Conservation (phyloP, 331 rosid species). For the Malus hybrid region DNA sequence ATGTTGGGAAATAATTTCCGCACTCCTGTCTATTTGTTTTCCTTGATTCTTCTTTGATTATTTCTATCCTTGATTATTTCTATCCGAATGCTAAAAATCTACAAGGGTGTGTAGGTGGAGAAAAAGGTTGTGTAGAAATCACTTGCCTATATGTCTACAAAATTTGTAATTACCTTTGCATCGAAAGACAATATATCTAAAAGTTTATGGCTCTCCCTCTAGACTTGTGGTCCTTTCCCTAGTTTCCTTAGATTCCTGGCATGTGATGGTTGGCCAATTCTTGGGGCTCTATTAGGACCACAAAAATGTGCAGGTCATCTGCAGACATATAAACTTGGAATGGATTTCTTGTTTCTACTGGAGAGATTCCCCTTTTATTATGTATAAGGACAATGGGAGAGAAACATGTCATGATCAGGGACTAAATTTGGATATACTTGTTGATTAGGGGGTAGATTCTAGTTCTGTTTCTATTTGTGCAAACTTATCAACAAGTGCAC, state of each 20-base stretch:
- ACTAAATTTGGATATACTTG: neutral
- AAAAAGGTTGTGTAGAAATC: no score
- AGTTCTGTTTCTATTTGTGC: neutral
- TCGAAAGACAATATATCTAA: neutral
- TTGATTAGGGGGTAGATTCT: neutral
- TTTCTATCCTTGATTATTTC: no score
- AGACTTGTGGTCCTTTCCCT: neutral
- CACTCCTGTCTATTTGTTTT: neutral
- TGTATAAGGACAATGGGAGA: neutral
- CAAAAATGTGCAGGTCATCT: neutral
- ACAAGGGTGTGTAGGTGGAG: neutral
- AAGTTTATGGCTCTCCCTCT: neutral
- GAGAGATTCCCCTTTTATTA: neutral
- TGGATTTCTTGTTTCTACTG: neutral
- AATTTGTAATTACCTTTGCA: neutral
- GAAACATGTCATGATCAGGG: neutral
- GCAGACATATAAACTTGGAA: neutral
- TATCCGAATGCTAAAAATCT: no score
- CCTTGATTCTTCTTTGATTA: no score
- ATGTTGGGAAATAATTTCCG: no score
- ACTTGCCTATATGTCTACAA: no score
- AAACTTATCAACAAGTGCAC: no score
- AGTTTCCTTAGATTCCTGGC: neutral
- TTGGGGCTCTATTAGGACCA: neutral
- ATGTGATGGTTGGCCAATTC: neutral